A percentile compares a stretch with the other conserved stretches of the same genome.
Evolutionary conservation across 495 filamentous ascomycete genomes (phyloP).

Genomic region (Talaromyces trachyspermus): DNA sequence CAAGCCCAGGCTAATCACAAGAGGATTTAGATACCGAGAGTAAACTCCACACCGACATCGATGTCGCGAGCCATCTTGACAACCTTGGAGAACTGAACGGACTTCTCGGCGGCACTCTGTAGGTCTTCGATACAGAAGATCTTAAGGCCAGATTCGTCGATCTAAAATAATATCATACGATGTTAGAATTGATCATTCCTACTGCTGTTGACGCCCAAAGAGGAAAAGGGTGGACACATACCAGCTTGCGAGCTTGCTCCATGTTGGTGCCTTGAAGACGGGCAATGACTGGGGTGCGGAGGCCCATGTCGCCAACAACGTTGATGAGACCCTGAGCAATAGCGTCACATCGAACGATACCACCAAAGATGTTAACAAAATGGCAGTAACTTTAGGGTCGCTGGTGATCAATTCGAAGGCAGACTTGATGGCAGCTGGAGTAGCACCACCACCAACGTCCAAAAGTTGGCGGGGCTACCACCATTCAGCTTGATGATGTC

Average conservation of each 20-base stretch:
- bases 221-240: constrained; percentile 25
- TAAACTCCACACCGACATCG: constrained; percentile 97
- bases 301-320: constrained; percentile 86
- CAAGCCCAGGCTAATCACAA: too few species aligned
- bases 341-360: constrained; percentile 96
- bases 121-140: constrained; percentile 99
- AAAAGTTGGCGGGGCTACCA: constrained; percentile 95
- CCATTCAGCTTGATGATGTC: constrained; percentile 99
- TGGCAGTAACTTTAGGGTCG: constrained; percentile 95
- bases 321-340: constrained; percentile 94
- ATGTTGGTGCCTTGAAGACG: constrained; percentile 98
- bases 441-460: constrained; percentile 95
- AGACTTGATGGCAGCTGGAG: constrained; percentile 90
- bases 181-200: constrained; percentile 12
- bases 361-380: constrained; percentile 99
- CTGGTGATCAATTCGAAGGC: constrained; percentile 97
- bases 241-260: constrained; percentile 86
- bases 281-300: constrained; percentile 93
- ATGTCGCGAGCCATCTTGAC: constrained; percentile 99
- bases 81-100: constrained; percentile 96
- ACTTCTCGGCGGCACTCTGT: constrained; percentile 94
- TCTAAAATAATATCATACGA: too few species aligned
- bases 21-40: constrained; percentile 79
- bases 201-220: not conserved
- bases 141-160: constrained; percentile 97